Base-by-base conservation (phyloP, 495 filamentous ascomycete species). In the Annulohypoxylon maeteangense region DNA sequence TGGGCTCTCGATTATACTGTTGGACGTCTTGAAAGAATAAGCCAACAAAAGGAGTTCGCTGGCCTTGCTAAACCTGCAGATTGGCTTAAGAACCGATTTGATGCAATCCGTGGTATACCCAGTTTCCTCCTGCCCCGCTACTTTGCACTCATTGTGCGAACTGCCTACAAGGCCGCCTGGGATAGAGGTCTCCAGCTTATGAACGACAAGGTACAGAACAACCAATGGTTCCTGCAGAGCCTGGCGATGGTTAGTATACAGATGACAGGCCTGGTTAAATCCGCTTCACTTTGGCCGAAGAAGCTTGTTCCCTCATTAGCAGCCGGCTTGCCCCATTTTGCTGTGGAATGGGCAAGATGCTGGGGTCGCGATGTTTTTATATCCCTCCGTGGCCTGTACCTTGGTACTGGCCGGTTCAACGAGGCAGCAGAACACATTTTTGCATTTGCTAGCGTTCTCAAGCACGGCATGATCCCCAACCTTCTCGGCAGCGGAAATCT, bases 351-450 rank as follows among this genome's bases (percentile, higher is more conserved):
- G 93, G 93, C 95, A 59, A 87, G 96, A 62, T 97, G 94, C 79
- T 99, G 96, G 96, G 96, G 96, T 40, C 89, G 96, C 22, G 96
- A 99, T 80, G 90, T 97, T 12, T 98, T 98, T 80, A 98, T 99
- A 67, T 95, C 96, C 22, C 86, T 97, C 12, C 89, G 96, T 32
- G 96, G 96, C 50, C 84, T 99, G 12, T 92, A 91, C 74, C 88
- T 98, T 32, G 92, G 91, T 45, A 97, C 94, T 20, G 93, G 94
- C 4, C 90, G 95, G 8, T 97, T 90, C 74, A 87, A 86, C 4
- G 94, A 97, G 72, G 95, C 95, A 14, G 92, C 87, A 69, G 93
- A 97, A 78, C 96, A 98, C 75, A 97, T 99, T 66, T 82, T 93
- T 55, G 96, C 95, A 47, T 99, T 99, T 81, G 94, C 93, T 0